phyloP scores from a whole-genome alignment of 1,284 basidiomycete species.

The Wallemia mellicola region DNA sequence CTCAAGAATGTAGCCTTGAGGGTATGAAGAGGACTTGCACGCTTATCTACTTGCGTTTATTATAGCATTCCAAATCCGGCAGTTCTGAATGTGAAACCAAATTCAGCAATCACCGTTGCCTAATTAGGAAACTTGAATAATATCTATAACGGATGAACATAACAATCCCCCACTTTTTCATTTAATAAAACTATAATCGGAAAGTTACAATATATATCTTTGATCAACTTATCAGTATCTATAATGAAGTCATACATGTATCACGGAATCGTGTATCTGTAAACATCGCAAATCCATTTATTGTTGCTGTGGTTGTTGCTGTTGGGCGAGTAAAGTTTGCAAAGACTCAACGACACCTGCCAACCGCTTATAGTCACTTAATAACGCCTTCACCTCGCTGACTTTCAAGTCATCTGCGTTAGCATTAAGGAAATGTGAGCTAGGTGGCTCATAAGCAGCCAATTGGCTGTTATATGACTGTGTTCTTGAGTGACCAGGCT shows the following conservation, averaged over 20 bases:
- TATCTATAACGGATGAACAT: no score
- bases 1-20: neutral
- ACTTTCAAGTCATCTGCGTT: conserved; percentile 37
- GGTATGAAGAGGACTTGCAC: neutral
- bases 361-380: conserved; percentile 37
- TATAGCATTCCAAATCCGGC: no score
- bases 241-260: no score
- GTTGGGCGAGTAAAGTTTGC: neutral
- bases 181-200: no score
- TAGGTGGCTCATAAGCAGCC: conserved; percentile 21
- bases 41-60: no score
- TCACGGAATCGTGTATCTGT: neutral
- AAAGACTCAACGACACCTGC: conserved; percentile 9
- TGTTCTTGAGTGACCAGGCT: conserved; percentile 9
- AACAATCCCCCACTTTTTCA: no score
- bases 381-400: conserved; percentile 37
- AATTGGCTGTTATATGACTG: neutral
- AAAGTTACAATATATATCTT: no score
- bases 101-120: neutral
- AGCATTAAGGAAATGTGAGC: conserved; percentile 33
- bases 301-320: neutral
- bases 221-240: no score
- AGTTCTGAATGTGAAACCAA: neutral
- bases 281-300: neutral
- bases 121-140: neutral